Percentiles rank a stretch among this genome's conserved stretches.
Conservation (phyloP, 228 moss, liverwort and hornwort species). For the Sphagnum magellanicum region DNA sequence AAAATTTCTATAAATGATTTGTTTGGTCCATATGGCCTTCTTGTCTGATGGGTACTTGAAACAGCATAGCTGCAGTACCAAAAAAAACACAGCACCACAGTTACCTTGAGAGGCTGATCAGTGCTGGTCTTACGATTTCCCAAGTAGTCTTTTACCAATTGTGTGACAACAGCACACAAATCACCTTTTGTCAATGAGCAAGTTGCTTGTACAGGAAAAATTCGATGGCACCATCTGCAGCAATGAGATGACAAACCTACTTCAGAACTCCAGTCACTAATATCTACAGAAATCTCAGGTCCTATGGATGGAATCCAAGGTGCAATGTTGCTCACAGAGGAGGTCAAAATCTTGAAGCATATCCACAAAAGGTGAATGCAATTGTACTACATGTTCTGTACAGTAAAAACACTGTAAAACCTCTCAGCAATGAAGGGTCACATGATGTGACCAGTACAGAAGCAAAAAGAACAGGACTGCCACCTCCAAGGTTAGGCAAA, state of each 20-base stretch:
- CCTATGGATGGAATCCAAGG: no score
- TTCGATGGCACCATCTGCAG: constrained; percentile 88
- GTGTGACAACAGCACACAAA: constrained; percentile 37
- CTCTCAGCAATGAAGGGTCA: no score
- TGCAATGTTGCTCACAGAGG: no score
- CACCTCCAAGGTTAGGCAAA: no score
- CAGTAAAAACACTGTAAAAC: no score
- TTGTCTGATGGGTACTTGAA: not conserved
- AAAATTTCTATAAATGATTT: not conserved
- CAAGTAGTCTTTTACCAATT: constrained; percentile 55
- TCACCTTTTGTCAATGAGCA: constrained; percentile 56
- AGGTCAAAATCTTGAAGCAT: no score
- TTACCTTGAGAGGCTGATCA: constrained; percentile 48
- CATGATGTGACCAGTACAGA: no score
- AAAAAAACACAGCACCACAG: not conserved
- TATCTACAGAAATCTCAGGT: not conserved
- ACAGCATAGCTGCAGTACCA: not conserved
- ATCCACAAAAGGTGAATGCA: no score
- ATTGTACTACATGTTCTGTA: no score
- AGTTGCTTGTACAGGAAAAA: constrained; percentile 85
- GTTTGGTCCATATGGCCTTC: not conserved
- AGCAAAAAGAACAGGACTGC: no score
- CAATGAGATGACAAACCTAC: constrained; percentile 1
- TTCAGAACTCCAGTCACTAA: not conserved
- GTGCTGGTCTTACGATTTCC: constrained; percentile 9